Conservation (phyloP, 2,329 filamentous ascomycete species). For the Dactylellina haptotyla region DNA sequence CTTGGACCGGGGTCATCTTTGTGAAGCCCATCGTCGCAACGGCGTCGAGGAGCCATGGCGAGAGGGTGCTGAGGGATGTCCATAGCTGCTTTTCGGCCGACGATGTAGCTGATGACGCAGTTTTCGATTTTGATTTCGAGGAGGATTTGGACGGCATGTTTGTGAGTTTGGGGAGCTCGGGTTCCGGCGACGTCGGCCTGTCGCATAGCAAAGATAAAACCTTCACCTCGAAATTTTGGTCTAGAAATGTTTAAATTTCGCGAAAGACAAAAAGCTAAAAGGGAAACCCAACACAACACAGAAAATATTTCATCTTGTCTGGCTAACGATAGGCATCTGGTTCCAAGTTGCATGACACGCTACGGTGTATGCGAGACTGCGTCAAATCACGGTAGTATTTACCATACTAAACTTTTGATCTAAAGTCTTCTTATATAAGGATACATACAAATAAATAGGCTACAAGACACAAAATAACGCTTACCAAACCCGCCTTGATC, state of each 20-base stretch:
- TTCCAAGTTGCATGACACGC: no score
- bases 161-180: not conserved
- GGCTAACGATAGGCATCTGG: no score
- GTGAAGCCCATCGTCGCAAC: constrained; percentile 84
- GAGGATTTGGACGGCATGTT: constrained; percentile 47
- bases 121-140: constrained; percentile 58
- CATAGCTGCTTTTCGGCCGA: constrained; percentile 67
- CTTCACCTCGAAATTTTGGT: not conserved
- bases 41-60: constrained; percentile 86
- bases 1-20: constrained; percentile 93
- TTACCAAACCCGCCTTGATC: no score
- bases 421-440: no score
- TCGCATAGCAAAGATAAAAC: constrained; percentile 4
- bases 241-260: not conserved
- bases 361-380: no score
- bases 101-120: constrained; percentile 64
- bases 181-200: constrained; percentile 28
- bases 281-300: not conserved
- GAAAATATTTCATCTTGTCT: not conserved
- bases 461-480: no score
- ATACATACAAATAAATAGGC: no score
- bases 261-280: not conserved
- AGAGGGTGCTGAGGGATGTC: constrained; percentile 75
- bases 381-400: no score
- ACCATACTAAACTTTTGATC: no score